These are phyloP conservation scores for Claviceps fusiformis DNA, from an alignment of 2,329 filamentous ascomycete genomes.

Conservation along the genomic window DNA sequence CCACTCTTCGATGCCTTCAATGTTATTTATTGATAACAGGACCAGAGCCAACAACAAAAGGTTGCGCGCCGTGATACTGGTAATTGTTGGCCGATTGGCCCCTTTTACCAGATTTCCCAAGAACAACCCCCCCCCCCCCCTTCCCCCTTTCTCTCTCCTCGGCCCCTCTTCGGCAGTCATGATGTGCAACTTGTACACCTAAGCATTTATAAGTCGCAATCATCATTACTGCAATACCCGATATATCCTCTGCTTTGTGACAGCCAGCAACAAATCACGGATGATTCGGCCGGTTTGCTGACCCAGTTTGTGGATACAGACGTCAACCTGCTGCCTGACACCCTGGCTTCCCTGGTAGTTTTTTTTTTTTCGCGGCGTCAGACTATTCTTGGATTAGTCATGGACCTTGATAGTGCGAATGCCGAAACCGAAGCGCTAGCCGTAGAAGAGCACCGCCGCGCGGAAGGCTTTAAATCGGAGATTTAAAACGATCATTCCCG, in stretches of 20 bases:
- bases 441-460: neutral
- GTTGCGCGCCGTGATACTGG: neutral
- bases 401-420: neutral
- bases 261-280: neutral
- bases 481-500: constrained; percentile 3
- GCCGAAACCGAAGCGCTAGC: neutral
- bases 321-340: neutral
- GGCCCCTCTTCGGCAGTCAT: neutral
- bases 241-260: neutral
- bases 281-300: neutral
- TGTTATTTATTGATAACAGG: neutral
- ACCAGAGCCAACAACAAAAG: neutral
- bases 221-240: neutral
- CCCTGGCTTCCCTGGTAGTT: too few species aligned
- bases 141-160: neutral
- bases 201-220: neutral
- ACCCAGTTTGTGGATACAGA: neutral
- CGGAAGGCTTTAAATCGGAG: neutral
- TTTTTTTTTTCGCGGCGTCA: neutral
- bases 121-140: neutral
- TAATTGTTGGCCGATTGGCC: neutral
- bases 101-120: neutral
- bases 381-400: neutral
- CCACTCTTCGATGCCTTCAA: neutral
- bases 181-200: neutral